A percentile compares a stretch with the other conserved stretches of the same genome.
These are phyloP conservation scores for Cladosporium sp. DNA, from an alignment of 2,329 filamentous ascomycete species.

Conservation along the genomic window DNA sequence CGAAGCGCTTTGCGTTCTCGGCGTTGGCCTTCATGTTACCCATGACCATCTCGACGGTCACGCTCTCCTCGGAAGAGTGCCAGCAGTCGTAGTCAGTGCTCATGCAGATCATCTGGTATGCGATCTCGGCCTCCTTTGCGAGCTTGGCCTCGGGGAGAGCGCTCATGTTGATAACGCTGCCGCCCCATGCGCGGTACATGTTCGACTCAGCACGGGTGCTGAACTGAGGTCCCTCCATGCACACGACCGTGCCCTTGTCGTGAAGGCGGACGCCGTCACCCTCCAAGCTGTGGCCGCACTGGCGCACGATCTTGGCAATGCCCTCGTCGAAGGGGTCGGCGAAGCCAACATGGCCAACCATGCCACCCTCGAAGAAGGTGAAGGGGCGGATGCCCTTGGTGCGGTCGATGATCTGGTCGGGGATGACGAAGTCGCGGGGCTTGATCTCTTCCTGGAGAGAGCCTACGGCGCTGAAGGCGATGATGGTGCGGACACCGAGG, in stretches of 20 bases:
- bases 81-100: slow-evolving; percentile 99
- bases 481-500: slow-evolving; percentile 83
- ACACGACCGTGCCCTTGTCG: slow-evolving; percentile 77
- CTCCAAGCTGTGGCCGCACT: slow-evolving; percentile 70
- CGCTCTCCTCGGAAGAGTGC: slow-evolving; percentile 71
- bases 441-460: slow-evolving; percentile 88
- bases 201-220: slow-evolving; percentile 92
- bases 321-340: slow-evolving; percentile 87
- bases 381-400: slow-evolving; percentile 93
- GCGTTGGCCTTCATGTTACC: slow-evolving; percentile 92
- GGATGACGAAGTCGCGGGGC: slow-evolving; percentile 93
- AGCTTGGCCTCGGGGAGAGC: slow-evolving; percentile 93
- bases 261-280: slow-evolving; percentile 84
- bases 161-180: slow-evolving; percentile 97
- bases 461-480: slow-evolving; percentile 93
- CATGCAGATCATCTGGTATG: slow-evolving; percentile 99
- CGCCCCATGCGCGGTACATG: slow-evolving; percentile 92
- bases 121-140: slow-evolving; percentile 90
- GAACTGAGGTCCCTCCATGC: slow-evolving; percentile 99
- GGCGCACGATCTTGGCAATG: slow-evolving; percentile 70
- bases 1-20: slow-evolving; percentile 77
- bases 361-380: slow-evolving; percentile 89
- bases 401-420: slow-evolving; percentile 94
- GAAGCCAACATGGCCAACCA: slow-evolving; percentile 92
- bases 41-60: slow-evolving; percentile 96